Conservation (phyloP, 2,329 filamentous ascomycete genomes). For the Calonectria leucothoes region DNA sequence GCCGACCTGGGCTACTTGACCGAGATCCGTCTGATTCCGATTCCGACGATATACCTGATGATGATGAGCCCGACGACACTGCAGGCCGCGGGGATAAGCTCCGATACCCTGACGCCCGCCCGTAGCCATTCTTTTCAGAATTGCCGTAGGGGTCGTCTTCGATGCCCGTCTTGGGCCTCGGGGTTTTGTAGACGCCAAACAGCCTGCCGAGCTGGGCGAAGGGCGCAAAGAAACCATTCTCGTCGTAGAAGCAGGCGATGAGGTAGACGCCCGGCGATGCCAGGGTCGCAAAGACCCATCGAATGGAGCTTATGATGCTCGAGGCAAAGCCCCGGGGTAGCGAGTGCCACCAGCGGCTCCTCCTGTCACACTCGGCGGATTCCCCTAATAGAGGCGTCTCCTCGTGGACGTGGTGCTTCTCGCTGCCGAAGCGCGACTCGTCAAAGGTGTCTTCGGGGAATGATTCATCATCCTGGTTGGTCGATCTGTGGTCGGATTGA, state of each 20-base stretch:
- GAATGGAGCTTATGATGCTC: conserved; percentile 79
- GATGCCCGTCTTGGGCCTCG: conserved; percentile 56
- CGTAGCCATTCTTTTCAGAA: conserved; percentile 43
- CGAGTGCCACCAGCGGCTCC: conserved; percentile 62
- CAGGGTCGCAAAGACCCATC: conserved; percentile 82
- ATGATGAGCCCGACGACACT: conserved; percentile 56
- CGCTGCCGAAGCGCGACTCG: conserved; percentile 52
- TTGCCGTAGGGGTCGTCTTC: conserved; percentile 39
- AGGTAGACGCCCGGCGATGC: conserved; percentile 85
- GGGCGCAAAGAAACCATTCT: conserved; percentile 83
- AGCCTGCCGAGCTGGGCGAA: conserved; percentile 78
- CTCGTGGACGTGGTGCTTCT: conserved; percentile 62
- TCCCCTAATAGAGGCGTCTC: conserved; percentile 70
- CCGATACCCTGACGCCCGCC: conserved; percentile 44
- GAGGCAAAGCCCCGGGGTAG: conserved; percentile 78
- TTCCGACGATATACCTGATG: conserved; percentile 77
- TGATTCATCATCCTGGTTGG: conserved; percentile 47
- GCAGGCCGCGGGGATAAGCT: conserved; percentile 41
- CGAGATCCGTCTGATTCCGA: conserved; percentile 70
- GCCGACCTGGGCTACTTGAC: conserved; percentile 50
- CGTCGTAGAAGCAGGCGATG: conserved; percentile 85
- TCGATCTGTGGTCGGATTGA: conserved; percentile 46
- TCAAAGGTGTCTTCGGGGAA: conserved; percentile 51
- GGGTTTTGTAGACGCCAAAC: conserved; percentile 59
- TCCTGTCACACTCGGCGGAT: conserved; percentile 49